Conservation (phyloP, 495 filamentous ascomycete genomes). For the Aspergillus bridgeri region DNA sequence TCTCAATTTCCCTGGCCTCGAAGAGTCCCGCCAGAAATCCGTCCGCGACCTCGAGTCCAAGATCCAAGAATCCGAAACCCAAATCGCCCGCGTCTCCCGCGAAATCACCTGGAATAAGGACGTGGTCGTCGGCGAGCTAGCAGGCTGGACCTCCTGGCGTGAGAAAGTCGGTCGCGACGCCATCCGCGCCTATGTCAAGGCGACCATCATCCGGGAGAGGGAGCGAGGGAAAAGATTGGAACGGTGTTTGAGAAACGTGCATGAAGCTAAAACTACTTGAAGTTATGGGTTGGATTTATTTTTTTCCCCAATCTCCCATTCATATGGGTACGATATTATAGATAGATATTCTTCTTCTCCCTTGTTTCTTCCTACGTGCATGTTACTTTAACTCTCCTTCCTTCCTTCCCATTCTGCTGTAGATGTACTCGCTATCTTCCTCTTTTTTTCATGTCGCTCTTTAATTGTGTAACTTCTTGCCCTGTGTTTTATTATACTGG, state of each 20-base stretch:
- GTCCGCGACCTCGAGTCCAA: conserved; percentile 77
- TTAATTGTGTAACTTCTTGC: background rate
- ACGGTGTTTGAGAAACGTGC: conserved; percentile 49
- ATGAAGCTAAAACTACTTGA: conserved; percentile 22
- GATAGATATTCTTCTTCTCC: background rate
- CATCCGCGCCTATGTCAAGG: conserved; percentile 69
- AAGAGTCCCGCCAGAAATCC: conserved; percentile 79
- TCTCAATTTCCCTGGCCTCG: conserved; percentile 57
- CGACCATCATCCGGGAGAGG: conserved; percentile 73
- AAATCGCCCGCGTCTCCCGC: conserved; percentile 62
- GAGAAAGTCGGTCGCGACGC: conserved; percentile 71
- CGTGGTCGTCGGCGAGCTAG: conserved; percentile 85
- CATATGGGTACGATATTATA: background rate
- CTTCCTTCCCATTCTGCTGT: background rate
- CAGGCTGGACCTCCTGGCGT: conserved; percentile 88
- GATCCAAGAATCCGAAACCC: conserved; percentile 58
- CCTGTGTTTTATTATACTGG: background rate
- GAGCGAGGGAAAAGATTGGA: conserved; percentile 77
- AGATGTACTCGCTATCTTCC: background rate
- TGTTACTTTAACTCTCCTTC: background rate
- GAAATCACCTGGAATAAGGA: conserved; percentile 91
- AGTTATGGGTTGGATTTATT: conserved; percentile 16
- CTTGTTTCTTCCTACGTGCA: conserved; percentile 2
- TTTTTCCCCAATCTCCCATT: background rate
- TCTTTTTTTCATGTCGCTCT: background rate